Conservation (phyloP, 2,329 filamentous ascomycete species). For the Aspergillus floridensis region DNA sequence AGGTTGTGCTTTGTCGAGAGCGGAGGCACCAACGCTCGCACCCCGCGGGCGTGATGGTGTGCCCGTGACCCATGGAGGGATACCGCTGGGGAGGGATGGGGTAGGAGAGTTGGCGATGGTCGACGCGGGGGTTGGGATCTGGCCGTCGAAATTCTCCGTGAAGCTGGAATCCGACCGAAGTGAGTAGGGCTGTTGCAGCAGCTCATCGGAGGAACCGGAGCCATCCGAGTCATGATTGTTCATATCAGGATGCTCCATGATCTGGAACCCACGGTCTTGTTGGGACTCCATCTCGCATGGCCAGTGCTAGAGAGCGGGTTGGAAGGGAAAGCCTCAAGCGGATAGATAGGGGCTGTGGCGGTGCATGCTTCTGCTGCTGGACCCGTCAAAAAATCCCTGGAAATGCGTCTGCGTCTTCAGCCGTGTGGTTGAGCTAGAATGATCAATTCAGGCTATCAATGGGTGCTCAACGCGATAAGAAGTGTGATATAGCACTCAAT, state of each 20-base stretch:
- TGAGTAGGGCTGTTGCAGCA: slow-evolving; percentile 34
- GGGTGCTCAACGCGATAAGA: not conserved
- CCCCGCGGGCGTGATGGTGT: slow-evolving; percentile 42
- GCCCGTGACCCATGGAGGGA: slow-evolving; percentile 37
- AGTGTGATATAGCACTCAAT: not conserved
- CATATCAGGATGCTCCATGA: slow-evolving; percentile 46
- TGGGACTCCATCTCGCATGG: slow-evolving; percentile 21
- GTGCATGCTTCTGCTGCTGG: slow-evolving; percentile 18
- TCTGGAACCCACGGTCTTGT: slow-evolving; percentile 23
- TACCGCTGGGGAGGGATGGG: slow-evolving; percentile 24
- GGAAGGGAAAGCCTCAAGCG: slow-evolving; percentile 13
- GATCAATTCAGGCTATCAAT: not conserved
- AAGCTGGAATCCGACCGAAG: slow-evolving; percentile 33
- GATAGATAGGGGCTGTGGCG: slow-evolving; percentile 30
- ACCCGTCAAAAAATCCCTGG: not conserved
- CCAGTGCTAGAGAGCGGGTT: slow-evolving; percentile 17
- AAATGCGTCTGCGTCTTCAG: not conserved
- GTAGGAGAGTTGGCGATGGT: slow-evolving; percentile 35
- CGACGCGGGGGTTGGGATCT: slow-evolving; percentile 30
- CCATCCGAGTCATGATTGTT: slow-evolving; percentile 41
- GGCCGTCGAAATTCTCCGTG: slow-evolving; percentile 30
- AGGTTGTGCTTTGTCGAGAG: slow-evolving; percentile 39
- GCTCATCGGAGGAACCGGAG: slow-evolving; percentile 44
- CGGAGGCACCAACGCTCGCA: slow-evolving; percentile 40
- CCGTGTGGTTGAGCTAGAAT: not conserved